phyloP scores from a whole-genome alignment of 106 monocot genomes.

The Triglochin maritima region DNA sequence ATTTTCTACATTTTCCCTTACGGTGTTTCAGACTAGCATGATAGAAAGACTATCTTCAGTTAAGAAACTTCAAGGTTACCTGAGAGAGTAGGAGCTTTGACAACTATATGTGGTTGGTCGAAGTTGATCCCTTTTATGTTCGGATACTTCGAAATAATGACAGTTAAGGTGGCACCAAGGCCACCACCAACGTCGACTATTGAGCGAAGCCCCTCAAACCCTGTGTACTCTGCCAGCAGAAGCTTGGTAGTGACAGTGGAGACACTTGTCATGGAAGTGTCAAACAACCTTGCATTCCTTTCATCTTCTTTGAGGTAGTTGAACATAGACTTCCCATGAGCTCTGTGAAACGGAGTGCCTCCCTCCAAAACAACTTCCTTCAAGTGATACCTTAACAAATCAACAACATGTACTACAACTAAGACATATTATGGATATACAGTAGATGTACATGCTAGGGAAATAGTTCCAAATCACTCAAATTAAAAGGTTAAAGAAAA shows the following conservation, averaged over 20 bases:
- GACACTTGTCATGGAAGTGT: slow-evolving; percentile 36
- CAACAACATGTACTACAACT: too few relatives aligned
- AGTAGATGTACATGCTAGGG: too few relatives aligned
- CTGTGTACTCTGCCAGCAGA: slow-evolving; percentile 24
- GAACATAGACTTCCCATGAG: slow-evolving; percentile 36
- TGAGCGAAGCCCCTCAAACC: slow-evolving; percentile 12
- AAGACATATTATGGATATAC: too few relatives aligned
- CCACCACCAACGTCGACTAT: slow-evolving; percentile 37
- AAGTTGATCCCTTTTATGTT: slow-evolving; percentile 30
- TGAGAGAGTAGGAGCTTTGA: background rate
- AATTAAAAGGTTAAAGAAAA: too few relatives aligned
- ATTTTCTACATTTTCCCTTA: too few relatives aligned
- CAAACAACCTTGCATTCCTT: slow-evolving; percentile 38
- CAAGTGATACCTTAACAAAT: slow-evolving; percentile 32
- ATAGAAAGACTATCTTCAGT: too few relatives aligned
- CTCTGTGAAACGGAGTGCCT: slow-evolving; percentile 20
- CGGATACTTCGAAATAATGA: slow-evolving; percentile 27
- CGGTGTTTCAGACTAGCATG: too few relatives aligned
- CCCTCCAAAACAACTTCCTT: slow-evolving; percentile 21
- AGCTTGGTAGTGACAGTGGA: slow-evolving; percentile 35
- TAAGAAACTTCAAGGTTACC: too few relatives aligned
- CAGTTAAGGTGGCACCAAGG: slow-evolving; percentile 24
- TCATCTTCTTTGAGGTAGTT: slow-evolving; percentile 36
- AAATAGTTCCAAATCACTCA: too few relatives aligned
- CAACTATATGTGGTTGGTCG: slow-evolving; percentile 11